Conservation (phyloP, 805 yeast species). For the Candida wancherniae region DNA sequence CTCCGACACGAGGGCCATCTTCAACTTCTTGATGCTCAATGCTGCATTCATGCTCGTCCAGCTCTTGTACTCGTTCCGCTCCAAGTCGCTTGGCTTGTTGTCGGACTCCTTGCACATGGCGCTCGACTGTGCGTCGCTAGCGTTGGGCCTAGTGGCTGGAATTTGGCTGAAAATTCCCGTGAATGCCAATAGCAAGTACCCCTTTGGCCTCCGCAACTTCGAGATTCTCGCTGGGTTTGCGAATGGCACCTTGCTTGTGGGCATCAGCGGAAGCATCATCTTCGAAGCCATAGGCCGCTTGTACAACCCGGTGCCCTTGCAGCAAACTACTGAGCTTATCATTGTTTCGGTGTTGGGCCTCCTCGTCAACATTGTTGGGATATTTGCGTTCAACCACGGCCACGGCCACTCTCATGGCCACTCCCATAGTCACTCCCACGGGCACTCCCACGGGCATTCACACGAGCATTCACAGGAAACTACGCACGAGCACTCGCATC, state of each 20-base stretch:
- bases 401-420: slow-evolving; percentile 49
- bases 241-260: slow-evolving; percentile 82
- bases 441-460: slow-evolving; percentile 29
- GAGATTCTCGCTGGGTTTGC: slow-evolving; percentile 95
- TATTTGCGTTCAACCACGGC: slow-evolving; percentile 90
- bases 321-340: slow-evolving; percentile 76
- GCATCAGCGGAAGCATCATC: slow-evolving; percentile 83
- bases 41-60: slow-evolving; percentile 94
- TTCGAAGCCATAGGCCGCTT: slow-evolving; percentile 84
- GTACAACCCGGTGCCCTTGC: slow-evolving; percentile 68
- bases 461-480: slow-evolving; percentile 22
- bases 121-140: slow-evolving; percentile 84
- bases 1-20: slow-evolving; percentile 78
- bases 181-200: slow-evolving; percentile 61
- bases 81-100: slow-evolving; percentile 84
- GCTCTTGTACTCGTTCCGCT: slow-evolving; percentile 82
- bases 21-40: slow-evolving; percentile 78
- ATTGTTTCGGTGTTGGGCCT: slow-evolving; percentile 83
- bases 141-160: slow-evolving; percentile 87
- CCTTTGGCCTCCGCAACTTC: slow-evolving; percentile 79
- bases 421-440: slow-evolving; percentile 33
- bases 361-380: slow-evolving; percentile 84
- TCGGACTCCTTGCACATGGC: slow-evolving; percentile 97
- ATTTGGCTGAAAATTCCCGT: slow-evolving; percentile 39
- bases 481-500: slow-evolving; percentile 7